Percentiles rank a stretch among this genome's conserved stretches.
phyloP scores from a whole-genome alignment of 768 basidiomycete species.

The Macrolepiota fuliginosa region DNA sequence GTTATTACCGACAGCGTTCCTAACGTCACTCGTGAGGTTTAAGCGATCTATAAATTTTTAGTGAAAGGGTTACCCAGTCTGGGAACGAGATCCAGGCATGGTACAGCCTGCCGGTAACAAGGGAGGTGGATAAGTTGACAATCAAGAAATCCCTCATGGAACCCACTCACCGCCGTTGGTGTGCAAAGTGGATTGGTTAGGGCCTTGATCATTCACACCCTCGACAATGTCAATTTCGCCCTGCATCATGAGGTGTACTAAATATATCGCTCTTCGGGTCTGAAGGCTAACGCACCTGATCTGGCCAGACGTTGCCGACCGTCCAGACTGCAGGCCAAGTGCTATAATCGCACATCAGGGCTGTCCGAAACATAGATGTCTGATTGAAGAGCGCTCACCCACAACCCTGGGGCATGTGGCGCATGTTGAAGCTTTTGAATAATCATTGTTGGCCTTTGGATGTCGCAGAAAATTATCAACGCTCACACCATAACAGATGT shows the following conservation, averaged over 20 bases:
- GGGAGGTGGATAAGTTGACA: background rate
- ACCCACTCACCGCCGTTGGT: slow-evolving; percentile 38
- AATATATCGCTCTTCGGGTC: slow-evolving; percentile 13
- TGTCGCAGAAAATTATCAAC: background rate
- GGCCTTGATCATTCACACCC: slow-evolving; percentile 54
- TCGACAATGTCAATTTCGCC: slow-evolving; percentile 56
- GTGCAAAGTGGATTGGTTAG: slow-evolving; percentile 56
- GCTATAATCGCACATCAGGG: slow-evolving; percentile 16
- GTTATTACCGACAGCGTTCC: slow-evolving; percentile 37
- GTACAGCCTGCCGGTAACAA: slow-evolving; percentile 41
- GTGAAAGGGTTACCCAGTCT: slow-evolving; percentile 42
- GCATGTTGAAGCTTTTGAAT: slow-evolving; percentile 28
- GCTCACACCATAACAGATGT: slow-evolving; percentile 54
- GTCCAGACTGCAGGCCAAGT: slow-evolving; percentile 49
- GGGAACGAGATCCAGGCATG: slow-evolving; percentile 42
- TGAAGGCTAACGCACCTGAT: slow-evolving; percentile 22
- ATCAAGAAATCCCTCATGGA: background rate
- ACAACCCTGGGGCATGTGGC: slow-evolving; percentile 59
- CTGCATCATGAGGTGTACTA: slow-evolving; percentile 19
- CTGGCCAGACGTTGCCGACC: slow-evolving; percentile 33
- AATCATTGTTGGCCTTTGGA: background rate
- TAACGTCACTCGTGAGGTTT: slow-evolving; percentile 15
- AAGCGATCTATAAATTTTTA: background rate
- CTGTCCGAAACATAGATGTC: slow-evolving; percentile 2
- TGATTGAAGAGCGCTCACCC: slow-evolving; percentile 29